A percentile compares a stretch with the other conserved stretches of the same genome.
Conservation (phyloP, 805 yeast genomes). For the Brettanomyces bruxellensis region DNA sequence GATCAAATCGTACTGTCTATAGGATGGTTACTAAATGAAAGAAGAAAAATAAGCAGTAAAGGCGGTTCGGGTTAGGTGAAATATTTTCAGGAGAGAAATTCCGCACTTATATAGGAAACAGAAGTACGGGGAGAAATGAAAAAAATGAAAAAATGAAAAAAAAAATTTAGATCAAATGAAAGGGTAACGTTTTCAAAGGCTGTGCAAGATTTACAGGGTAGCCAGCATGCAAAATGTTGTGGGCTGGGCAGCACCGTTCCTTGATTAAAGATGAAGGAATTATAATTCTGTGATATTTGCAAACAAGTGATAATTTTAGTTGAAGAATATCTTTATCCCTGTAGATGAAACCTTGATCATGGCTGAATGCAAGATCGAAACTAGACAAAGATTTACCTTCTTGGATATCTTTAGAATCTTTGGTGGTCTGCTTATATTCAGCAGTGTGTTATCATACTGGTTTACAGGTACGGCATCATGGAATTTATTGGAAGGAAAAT, state of each 20-base stretch:
- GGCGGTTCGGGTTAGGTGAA: not conserved
- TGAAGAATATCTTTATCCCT: no score
- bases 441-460: conserved; percentile 44
- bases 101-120: not conserved
- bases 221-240: no score
- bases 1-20: conserved; percentile 25
- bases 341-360: no score
- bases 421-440: conserved; percentile 37
- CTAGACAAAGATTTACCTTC: conserved; percentile 16
- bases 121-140: not conserved
- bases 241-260: no score
- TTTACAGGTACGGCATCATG: conserved; percentile 50
- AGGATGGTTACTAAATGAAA: conserved; percentile 25
- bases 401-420: conserved; percentile 35
- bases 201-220: no score
- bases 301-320: no score
- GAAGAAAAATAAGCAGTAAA: conserved; percentile 1
- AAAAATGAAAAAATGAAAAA: not conserved
- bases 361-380: not conserved
- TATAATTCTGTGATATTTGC: no score
- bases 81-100: not conserved
- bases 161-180: no score
- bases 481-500: conserved; percentile 46
- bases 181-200: no score
- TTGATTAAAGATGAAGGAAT: no score